Evolutionary conservation across 2,329 filamentous ascomycete species (phyloP), one percentile per base, ranked within the genome.

Genomic region (Ophiocordyceps robertsii): DNA sequence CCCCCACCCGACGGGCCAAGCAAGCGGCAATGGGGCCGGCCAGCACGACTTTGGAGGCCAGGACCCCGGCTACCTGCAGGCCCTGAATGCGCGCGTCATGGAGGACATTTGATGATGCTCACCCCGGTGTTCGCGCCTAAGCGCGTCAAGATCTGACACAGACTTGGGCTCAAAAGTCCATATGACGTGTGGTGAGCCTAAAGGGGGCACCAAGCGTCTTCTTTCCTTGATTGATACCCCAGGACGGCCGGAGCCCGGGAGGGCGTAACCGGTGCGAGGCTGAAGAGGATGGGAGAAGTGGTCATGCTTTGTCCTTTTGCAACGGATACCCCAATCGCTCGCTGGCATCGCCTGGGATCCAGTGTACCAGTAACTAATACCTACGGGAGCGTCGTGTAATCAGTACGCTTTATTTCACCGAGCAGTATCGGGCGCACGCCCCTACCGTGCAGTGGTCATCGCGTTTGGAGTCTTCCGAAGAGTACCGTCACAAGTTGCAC

Each of bases 21-120:
- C 68, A 27, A 78, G 75, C 50, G 75, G 82, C 42, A 52, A 48
- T 21, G 17, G 5, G 33, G 14, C 33, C 16, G 33, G 33, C 10
- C 33, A 36, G 33, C 33, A 17, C 10, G 33, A 36, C 16, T 36
- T 36, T 10, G 33, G 33, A 12, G 65, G 64, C 61, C 61, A 66
- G 58, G 70, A 77, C 52, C 49, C 62, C 49, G 77, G 81, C 42
- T 84, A 95, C 61, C 80, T 90, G 64, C 73, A 77, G 53, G 87
- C 86, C 30, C 76, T 95, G 59, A 89, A 92, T 59, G 77, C 88
- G 42, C 77, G 78, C 46, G 72, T 94, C 33, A 72, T 95, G 51
- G 85, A 95, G 71, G 82, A 89, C 64, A 90, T 95, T 62, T 95
- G 71, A 73, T 19, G 19, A 21, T 21, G 14, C 17, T 9, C 4